Percentiles rank a stretch among this genome's conserved stretches.
Evolutionary conservation across 306 rosid genomes (phyloP).

Genomic region (Vigna mungo): DNA sequence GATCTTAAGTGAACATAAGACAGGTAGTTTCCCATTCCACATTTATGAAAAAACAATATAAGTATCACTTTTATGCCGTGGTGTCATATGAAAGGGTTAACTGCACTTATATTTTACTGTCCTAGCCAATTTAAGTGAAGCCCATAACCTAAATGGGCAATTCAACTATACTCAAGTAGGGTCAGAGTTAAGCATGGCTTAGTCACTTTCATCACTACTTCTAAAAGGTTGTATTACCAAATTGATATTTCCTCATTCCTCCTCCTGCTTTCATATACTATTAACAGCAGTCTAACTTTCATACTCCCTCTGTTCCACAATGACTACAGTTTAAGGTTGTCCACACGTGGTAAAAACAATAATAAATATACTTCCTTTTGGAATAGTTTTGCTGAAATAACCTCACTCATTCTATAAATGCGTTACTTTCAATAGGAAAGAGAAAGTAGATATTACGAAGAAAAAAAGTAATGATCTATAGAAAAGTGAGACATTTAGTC

Average conservation of each 20-base stretch:
- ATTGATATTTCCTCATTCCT: neutral
- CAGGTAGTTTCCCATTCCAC: conserved; percentile 15
- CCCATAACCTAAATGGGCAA: neutral
- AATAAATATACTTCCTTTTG: no score
- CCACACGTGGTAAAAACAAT: no score
- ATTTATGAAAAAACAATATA: neutral
- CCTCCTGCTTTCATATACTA: conserved; percentile 30
- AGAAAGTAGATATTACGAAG: no score
- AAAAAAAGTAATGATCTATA: no score
- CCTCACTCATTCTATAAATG: no score
- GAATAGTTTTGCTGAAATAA: no score
- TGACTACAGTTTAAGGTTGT: no score
- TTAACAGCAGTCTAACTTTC: conserved; percentile 24
- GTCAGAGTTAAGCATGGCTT: neutral
- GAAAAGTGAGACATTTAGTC: no score
- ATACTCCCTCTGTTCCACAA: neutral
- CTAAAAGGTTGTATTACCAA: conserved; percentile 14
- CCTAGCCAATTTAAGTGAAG: neutral
- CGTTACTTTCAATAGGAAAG: no score
- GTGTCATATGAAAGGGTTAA: neutral
- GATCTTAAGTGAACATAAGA: conserved; percentile 14
- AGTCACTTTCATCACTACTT: neutral
- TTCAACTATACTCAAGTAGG: neutral
- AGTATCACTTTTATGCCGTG: neutral
- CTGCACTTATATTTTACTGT: neutral